A percentile compares a stretch with the other conserved stretches of the same genome.
Conservation (phyloP, 768 basidiomycete genomes). For the Trametes cinnabarina region DNA sequence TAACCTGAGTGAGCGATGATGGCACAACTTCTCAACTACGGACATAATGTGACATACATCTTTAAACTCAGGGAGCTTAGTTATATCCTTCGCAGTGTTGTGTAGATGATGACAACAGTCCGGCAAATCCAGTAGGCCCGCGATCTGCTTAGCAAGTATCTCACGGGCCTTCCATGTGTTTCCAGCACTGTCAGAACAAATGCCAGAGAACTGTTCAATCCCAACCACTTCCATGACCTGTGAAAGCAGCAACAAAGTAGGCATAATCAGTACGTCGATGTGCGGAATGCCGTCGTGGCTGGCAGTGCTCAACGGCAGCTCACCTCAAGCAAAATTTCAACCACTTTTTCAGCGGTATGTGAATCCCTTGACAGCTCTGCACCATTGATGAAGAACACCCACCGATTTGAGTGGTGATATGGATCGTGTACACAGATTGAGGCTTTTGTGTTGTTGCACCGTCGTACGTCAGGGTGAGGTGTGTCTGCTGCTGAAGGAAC, state of each 20-base stretch:
- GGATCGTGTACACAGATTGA: slow-evolving; percentile 32
- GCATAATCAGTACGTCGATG: background rate
- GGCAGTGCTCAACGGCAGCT: background rate
- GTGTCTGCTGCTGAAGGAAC: background rate
- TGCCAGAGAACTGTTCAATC: slow-evolving; percentile 20
- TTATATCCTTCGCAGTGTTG: slow-evolving; percentile 10
- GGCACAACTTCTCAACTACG: no score
- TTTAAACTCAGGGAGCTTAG: background rate
- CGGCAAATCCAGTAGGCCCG: background rate
- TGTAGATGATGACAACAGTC: slow-evolving; percentile 4
- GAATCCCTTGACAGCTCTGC: slow-evolving; percentile 27
- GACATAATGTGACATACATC: background rate
- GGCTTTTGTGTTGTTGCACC: slow-evolving; percentile 29
- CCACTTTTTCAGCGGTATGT: slow-evolving; percentile 30
- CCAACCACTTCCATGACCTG: slow-evolving; percentile 3
- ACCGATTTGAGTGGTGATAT: slow-evolving; percentile 29
- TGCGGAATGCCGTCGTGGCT: background rate
- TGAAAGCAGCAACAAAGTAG: background rate
- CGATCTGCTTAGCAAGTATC: background rate
- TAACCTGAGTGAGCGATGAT: background rate
- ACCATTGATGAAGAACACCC: slow-evolving; percentile 25
- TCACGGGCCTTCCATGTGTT: slow-evolving; percentile 18
- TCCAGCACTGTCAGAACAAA: slow-evolving; percentile 31
- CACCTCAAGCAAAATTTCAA: slow-evolving; percentile 20
- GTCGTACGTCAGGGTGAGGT: slow-evolving; percentile 28